Base-by-base conservation (phyloP, 1,139 yeast species). In the Lodderomyces margitis region DNA sequence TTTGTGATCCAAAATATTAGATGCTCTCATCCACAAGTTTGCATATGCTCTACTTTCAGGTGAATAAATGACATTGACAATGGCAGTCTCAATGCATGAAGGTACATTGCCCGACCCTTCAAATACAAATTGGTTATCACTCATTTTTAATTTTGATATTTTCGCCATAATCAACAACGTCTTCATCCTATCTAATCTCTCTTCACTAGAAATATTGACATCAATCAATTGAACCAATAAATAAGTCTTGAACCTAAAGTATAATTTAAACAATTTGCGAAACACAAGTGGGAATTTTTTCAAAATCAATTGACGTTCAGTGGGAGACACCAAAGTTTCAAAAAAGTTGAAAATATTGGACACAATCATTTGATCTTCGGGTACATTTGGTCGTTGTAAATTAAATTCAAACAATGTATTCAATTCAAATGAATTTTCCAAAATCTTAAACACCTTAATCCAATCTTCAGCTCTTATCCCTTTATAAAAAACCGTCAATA, bases 81-180 rank as follows among this genome's bases (percentile, higher is more conserved):
- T 70, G 5, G 95, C 91, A 5, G 91, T 74, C 57, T 91, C 98
- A 44, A 92, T 72, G 57, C 91, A 84, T 2, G 96, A 84, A 1
- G 98, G 97, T 20, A 91, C 80, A 46, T 75, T 77, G 0, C 62
- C 66, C 12, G 59, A 64, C 5, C 74, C 70, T 44, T 69, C 75
- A 46, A 70, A 70, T 14, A 72, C 72, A 56, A 83, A 83, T 41
- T 83, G 70, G 46, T 79, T 82, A 28, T 75, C 75, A 37, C 74
- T 68, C 92, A 88, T 89, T 55, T 87, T 81, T 51, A 82, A 62
- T 46, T 86, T 75, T 34, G 82, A 69, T 25, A 86, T 75, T 38
- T 85, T 84, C 27, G 87, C 64, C 68, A 85, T 77, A 42, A 80
- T 77, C 46, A 91, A 66, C 30, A 87, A 59, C 0, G 89, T 75